A percentile compares a stretch with the other conserved stretches of the same genome.
Evolutionary conservation across 208 protist species (phyloP).

Genomic region (Acanthamoeba culbertsoni): DNA sequence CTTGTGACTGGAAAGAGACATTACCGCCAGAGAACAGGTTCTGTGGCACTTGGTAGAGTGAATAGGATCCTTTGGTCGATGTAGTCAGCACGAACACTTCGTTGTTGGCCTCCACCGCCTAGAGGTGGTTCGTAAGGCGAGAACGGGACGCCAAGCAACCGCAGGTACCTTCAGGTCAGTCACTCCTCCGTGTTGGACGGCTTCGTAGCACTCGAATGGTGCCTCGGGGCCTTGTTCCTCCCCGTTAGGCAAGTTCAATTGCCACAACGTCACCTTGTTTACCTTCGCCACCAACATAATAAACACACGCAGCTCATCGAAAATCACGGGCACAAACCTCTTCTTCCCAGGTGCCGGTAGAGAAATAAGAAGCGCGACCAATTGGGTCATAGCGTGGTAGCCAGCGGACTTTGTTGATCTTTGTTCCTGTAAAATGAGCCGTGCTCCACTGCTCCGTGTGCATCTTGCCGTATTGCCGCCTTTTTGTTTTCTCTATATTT

Average conservation of each 20-base stretch:
- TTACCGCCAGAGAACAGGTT: background rate
- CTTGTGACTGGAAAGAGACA: background rate
- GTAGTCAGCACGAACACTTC: background rate
- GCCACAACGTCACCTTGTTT: conserved; percentile 5
- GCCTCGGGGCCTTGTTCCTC: background rate
- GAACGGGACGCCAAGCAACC: too few relatives aligned
- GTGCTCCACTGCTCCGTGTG: conserved; percentile 2
- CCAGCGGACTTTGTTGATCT: conserved; percentile 5
- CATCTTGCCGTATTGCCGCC: background rate
- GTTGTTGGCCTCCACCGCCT: conserved; percentile 13
- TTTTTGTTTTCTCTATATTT: background rate
- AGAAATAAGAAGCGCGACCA: background rate
- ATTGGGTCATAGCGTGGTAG: background rate
- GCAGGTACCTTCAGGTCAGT: background rate
- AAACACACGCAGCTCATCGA: too few relatives aligned
- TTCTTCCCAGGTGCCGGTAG: background rate
- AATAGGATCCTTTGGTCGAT: background rate
- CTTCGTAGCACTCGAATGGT: conserved; percentile 2
- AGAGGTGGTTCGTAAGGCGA: too few relatives aligned
- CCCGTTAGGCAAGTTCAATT: background rate
- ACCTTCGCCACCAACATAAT: too few relatives aligned
- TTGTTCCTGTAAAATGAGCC: background rate
- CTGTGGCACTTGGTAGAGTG: background rate
- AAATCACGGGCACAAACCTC: background rate
- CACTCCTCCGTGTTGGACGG: background rate